A percentile compares a stretch with the other conserved stretches of the same genome.
These are phyloP conservation scores for Eucalyptus albens DNA, from an alignment of 345 rosid genomes.

Conservation along the genomic window DNA sequence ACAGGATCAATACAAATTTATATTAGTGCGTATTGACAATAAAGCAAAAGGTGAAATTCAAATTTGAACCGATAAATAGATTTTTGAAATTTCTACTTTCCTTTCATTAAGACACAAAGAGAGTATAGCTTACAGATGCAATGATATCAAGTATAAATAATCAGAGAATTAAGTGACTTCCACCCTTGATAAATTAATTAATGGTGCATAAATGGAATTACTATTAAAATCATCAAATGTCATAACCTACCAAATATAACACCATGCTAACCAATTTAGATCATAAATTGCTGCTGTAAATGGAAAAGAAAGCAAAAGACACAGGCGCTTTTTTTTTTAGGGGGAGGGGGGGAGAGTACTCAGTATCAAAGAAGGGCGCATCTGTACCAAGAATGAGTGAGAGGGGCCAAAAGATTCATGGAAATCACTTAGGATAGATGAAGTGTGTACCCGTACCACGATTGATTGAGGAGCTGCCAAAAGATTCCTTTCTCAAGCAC, in stretches of 20 bases:
- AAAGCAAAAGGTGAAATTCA: not conserved
- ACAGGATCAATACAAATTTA: not conserved
- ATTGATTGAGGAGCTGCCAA: not conserved
- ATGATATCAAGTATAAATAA: not conserved
- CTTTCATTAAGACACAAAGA: not conserved
- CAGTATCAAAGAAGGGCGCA: not conserved
- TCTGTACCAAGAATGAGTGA: not conserved
- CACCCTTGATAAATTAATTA: not conserved
- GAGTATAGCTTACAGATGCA: not conserved
- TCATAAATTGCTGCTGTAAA: too few species aligned
- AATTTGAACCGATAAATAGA: not conserved
- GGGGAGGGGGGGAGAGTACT: accelerated
- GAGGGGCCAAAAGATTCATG: not conserved
- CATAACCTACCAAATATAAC: not conserved
- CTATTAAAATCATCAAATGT: not conserved
- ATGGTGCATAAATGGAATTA: not conserved
- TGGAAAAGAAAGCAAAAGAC: too few species aligned
- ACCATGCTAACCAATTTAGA: too few species aligned
- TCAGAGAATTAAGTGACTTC: not conserved
- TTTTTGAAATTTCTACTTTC: too few species aligned
- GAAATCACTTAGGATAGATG: not conserved
- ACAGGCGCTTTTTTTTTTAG: too few species aligned
- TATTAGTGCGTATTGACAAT: too few species aligned
- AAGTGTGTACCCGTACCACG: not conserved
- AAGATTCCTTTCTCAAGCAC: not conserved